Evolutionary conservation across 1,284 basidiomycete species (phyloP).

Genomic region (Ustilago vetiveriae): DNA sequence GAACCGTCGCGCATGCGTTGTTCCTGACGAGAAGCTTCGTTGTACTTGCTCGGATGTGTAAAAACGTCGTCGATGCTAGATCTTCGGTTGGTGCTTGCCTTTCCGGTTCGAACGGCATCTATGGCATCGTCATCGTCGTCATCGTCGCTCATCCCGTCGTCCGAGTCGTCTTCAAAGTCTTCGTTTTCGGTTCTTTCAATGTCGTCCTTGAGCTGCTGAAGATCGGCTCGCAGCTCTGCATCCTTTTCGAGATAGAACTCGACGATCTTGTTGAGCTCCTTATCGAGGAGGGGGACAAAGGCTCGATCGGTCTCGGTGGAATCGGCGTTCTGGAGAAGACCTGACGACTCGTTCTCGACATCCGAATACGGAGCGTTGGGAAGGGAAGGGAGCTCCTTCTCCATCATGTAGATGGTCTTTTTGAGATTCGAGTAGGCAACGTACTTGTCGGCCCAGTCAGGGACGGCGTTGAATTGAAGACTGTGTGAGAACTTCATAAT

Average conservation of each 20-base stretch:
- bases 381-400: conserved; percentile 52
- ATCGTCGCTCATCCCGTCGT: conserved; percentile 70
- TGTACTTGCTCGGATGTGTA: conserved; percentile 47
- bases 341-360: conserved; percentile 60
- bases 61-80: conserved; percentile 58
- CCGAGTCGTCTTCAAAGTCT: conserved; percentile 73
- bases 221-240: conserved; percentile 70
- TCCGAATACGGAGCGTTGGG: conserved; percentile 35
- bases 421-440: conserved; percentile 70
- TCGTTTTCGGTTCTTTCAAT: conserved; percentile 57
- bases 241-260: conserved; percentile 76
- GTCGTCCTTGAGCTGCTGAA: conserved; percentile 51
- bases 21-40: conserved; percentile 44
- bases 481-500: conserved; percentile 71
- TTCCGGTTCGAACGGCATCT: conserved; percentile 48
- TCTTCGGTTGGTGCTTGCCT: conserved; percentile 40
- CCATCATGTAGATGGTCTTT: conserved; percentile 65
- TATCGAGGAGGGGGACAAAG: conserved; percentile 74
- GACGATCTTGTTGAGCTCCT: conserved; percentile 83
- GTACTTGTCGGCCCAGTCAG: conserved; percentile 95
- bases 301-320: conserved; percentile 56
- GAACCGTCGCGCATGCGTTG: conserved; percentile 46
- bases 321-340: conserved; percentile 38
- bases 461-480: conserved; percentile 89
- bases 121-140: conserved; percentile 70